Evolutionary conservation across 345 rosid genomes (phyloP).

Genomic region (Orychophragmus violaceus): DNA sequence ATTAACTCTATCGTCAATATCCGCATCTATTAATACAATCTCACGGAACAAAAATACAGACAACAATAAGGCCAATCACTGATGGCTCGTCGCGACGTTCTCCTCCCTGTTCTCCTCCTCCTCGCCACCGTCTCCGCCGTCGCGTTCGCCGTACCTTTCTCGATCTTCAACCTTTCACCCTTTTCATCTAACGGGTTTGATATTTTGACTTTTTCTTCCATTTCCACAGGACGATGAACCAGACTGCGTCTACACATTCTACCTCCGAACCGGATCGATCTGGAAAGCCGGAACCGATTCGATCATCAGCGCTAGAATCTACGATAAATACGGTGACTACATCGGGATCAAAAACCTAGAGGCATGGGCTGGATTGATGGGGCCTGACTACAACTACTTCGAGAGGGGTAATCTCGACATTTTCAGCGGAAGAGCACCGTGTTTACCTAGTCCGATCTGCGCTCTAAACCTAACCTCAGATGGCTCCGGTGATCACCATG

Average conservation of each 20-base stretch:
- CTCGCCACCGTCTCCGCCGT: constrained; percentile 21
- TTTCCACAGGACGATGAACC: constrained; percentile 36
- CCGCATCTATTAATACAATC: constrained; percentile 19
- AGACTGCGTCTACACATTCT: constrained; percentile 69
- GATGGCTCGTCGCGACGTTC: constrained; percentile 23
- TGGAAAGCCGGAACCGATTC: constrained; percentile 88
- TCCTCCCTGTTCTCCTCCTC: constrained; percentile 21
- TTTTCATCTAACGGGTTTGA: not conserved
- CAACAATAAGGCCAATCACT: not conserved
- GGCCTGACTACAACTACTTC: constrained; percentile 54
- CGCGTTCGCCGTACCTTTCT: constrained; percentile 19
- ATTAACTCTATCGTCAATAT: constrained; percentile 1
- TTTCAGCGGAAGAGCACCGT: constrained; percentile 67
- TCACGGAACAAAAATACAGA: not conserved
- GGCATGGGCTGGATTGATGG: constrained; percentile 83
- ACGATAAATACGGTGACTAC: constrained; percentile 39
- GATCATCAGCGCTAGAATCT: constrained; percentile 42
- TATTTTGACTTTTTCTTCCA: not conserved
- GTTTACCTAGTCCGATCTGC: constrained; percentile 49
- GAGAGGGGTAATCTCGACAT: constrained; percentile 88
- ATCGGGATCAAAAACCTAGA: constrained; percentile 40
- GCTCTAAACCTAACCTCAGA: constrained; percentile 67
- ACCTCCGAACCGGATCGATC: constrained; percentile 70
- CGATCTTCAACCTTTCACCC: not conserved
- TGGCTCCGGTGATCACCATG: constrained; percentile 64